phyloP scores from a whole-genome alignment of 225 moss, liverwort and hornwort genomes.

The Sphagnum contortum region DNA sequence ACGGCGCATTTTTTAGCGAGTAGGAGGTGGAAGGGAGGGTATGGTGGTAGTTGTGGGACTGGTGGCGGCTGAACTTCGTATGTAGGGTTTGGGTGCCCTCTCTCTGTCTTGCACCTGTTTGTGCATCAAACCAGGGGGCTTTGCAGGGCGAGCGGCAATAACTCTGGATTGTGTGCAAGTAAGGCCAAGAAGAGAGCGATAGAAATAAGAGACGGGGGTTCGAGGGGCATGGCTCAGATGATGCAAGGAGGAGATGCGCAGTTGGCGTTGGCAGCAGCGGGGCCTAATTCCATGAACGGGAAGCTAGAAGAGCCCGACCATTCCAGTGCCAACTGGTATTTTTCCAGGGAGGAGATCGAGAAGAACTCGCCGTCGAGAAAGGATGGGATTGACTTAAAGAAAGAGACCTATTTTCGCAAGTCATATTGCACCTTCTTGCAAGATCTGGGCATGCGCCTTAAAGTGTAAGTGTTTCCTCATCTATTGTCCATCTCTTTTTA shows the following conservation, averaged over 20 bases:
- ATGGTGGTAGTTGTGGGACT: too few species aligned
- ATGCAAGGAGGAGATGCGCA: constrained; percentile 17
- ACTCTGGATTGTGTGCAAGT: neutral
- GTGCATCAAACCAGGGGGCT: too few species aligned
- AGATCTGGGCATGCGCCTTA: constrained; percentile 8
- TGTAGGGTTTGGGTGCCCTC: too few species aligned
- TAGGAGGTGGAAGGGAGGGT: too few species aligned
- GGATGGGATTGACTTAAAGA: constrained; percentile 9
- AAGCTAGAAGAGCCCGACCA: constrained; percentile 10
- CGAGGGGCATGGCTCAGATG: neutral
- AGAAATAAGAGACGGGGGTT: neutral
- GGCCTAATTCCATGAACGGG: neutral
- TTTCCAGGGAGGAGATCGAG: constrained; percentile 8
- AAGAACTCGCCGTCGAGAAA: constrained; percentile 6
- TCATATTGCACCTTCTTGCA: constrained; percentile 9
- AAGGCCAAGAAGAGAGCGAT: constrained; percentile 4
- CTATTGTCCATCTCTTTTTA: too few species aligned
- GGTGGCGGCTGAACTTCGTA: too few species aligned
- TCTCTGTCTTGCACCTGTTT: too few species aligned
- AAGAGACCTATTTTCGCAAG: constrained; percentile 9
- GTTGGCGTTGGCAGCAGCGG: constrained; percentile 30
- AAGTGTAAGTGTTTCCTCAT: constrained; percentile 5
- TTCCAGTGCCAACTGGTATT: constrained; percentile 9
- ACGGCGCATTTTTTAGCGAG: too few species aligned
- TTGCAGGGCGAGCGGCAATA: too few species aligned